Evolutionary conservation across 208 protist species (phyloP).

Genomic region (Crithidia acanthocephali): DNA sequence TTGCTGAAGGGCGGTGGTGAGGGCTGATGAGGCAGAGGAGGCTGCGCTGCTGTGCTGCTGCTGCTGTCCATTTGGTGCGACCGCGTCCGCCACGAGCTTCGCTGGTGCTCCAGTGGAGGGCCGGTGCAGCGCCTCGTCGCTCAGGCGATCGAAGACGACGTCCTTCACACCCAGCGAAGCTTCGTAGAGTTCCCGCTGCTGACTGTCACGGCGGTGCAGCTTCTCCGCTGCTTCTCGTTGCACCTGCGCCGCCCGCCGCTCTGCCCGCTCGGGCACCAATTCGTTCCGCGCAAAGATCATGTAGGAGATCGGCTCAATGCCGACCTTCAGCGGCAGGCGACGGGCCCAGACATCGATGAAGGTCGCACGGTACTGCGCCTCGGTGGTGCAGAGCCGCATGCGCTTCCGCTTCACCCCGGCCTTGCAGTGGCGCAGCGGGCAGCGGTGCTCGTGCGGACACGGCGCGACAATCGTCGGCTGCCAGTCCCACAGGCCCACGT

Average conservation of each 20-base stretch:
- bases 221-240: slow-evolving; percentile 38
- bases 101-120: slow-evolving; percentile 67
- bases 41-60: not conserved
- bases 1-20: slow-evolving; percentile 16
- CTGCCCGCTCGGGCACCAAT: slow-evolving; percentile 80
- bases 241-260: slow-evolving; percentile 54
- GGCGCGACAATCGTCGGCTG: slow-evolving; percentile 88
- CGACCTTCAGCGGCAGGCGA: slow-evolving; percentile 77
- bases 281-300: slow-evolving; percentile 88
- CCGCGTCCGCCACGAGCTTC: slow-evolving; percentile 33
- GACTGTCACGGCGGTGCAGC: slow-evolving; percentile 45
- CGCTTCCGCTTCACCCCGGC: slow-evolving; percentile 83
- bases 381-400: slow-evolving; percentile 87
- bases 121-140: slow-evolving; percentile 82
- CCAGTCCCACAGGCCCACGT: slow-evolving; percentile 88
- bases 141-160: slow-evolving; percentile 86
- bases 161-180: slow-evolving; percentile 79
- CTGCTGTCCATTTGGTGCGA: not conserved
- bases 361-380: slow-evolving; percentile 84
- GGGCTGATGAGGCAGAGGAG: not conserved
- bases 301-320: slow-evolving; percentile 87
- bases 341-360: slow-evolving; percentile 90
- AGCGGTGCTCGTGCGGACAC: slow-evolving; percentile 85
- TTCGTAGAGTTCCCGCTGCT: slow-evolving; percentile 70
- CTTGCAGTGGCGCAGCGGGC: slow-evolving; percentile 85